Base-by-base conservation (phyloP, 2,329 filamentous ascomycete genomes). In the Fusarium denticulatum region DNA sequence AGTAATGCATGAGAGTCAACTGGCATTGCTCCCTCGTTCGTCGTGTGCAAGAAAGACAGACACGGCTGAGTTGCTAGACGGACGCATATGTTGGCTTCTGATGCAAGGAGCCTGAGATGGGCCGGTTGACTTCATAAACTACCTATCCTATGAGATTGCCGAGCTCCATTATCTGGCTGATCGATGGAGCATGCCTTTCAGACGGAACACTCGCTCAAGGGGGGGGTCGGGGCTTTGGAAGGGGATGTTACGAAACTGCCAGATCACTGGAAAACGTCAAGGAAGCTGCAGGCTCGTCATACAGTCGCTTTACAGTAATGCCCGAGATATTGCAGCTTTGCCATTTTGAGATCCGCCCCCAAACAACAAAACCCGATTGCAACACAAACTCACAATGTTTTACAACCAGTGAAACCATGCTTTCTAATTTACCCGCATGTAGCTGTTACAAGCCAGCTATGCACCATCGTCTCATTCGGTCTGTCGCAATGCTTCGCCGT, bases 241-340 rank as follows among this genome's bases (percentile, higher is more conserved):
- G 10, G 28, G 7, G n/a, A 13, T 8, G 20, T 18, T 40, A 18
- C 8, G 50, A 40, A 7, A 11, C 20, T 40, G 14, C 20, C 7
- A 3, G 20, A n/a, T 40, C 20, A 18, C 89, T 79, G 6, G 89
- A 80, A 5, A 87, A 76, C 2, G 85, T 83, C 10, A 89, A 71
- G 0, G 83, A 82, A 2, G 86, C 86, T 9, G 87, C 84, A 1
- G 85, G 74, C 89, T 90, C 40, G 87, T 88, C 24, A 83, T 88
- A 70, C 86, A 88, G 11, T 85, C 88, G 15, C 83, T 82, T 69
- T 86, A 86, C 77, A 88, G 89, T 2, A 89, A 79, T 0, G 87
- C 88, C 26, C 83, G 79, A 2, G 85, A 76, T 0, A 82, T 86
- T 14, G 84, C 83, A 0, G 81, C 78, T 0, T 79, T 81, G 8